Conservation (phyloP, 768 basidiomycete genomes). For the Termitomyces sp. region DNA sequence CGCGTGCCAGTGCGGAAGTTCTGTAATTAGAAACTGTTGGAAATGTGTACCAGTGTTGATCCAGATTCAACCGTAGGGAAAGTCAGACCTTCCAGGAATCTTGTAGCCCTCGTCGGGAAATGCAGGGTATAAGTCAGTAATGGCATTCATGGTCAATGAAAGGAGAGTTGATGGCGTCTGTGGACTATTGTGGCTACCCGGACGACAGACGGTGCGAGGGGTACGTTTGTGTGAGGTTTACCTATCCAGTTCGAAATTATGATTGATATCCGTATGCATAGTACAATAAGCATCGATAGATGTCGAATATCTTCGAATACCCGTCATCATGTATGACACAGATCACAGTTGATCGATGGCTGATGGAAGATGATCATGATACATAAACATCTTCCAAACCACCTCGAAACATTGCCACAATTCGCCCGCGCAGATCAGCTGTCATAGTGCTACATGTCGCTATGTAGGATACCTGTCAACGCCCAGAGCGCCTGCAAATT, state of each 20-base stretch:
- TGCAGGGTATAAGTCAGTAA: no score
- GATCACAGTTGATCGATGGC: not conserved
- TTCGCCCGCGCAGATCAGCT: not conserved
- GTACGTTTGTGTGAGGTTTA: not conserved
- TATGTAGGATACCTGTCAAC: not conserved
- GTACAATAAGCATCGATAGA: not conserved
- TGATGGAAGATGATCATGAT: not conserved
- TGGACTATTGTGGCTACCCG: not conserved
- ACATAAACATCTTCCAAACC: not conserved
- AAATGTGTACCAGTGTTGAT: not conserved
- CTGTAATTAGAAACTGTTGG: not conserved
- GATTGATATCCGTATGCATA: not conserved
- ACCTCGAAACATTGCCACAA: constrained; percentile 1
- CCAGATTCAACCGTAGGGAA: no score
- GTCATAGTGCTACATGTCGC: no score
- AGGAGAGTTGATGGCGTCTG: not conserved
- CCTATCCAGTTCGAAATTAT: not conserved
- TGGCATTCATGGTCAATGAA: no score
- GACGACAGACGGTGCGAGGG: not conserved
- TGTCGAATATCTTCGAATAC: not conserved
- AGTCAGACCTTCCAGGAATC: not conserved
- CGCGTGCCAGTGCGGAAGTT: not conserved
- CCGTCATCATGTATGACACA: not conserved
- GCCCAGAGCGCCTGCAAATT: not conserved
- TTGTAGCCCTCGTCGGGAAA: not conserved